Base-by-base conservation (phyloP, 345 rosid genomes). In the Hevea brasiliensis region DNA sequence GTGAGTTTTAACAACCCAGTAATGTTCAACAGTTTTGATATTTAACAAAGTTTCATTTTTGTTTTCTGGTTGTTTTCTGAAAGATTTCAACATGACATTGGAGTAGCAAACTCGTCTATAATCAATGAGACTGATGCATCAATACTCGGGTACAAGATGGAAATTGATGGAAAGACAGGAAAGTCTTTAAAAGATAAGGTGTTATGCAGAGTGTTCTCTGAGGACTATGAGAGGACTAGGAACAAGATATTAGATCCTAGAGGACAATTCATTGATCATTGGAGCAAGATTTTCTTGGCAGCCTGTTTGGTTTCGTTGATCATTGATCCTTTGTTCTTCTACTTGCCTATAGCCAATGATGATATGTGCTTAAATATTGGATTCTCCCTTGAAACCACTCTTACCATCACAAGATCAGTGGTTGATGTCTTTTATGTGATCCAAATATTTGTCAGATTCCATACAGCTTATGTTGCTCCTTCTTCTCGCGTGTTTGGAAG, bases 401-500 rank as follows among this genome's bases (percentile, higher is more conserved):
- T 93, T 21, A 89, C 93, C 0, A 55, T 88, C 1, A 71, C 85
- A 44, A 86, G 97, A 84, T 81, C 98, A 64, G 64, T 89, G 8
- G 90, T 90, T 7, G 98, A 93, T 82, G 77, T 82, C 72, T 93
- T 93, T 73, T 91, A 93, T 76, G 29, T 85, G 15, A 76, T 87
- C 74, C 93, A 91, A 79, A 91, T 91, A 65, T 84, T 84, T 62
- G 73, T 89, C 70, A 83, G 89, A 53, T 93, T 88, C 79, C 84
- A 85, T 50, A 91, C 97, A 0, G 94, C 98, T 74, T 93, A 89
- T 40, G 77, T 93, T 0, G 98, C 97, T 0, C 97, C 98, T 45
- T 87, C 95, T 79, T 93, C 98, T 72, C 91, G 95, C 48, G 97
- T 91, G 26, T 87, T 93, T 53, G 93, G 98, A 61, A 91, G 97